Evolutionary conservation across 495 filamentous ascomycete species (phyloP).

Genomic region (Saxophila tyrrhenica): DNA sequence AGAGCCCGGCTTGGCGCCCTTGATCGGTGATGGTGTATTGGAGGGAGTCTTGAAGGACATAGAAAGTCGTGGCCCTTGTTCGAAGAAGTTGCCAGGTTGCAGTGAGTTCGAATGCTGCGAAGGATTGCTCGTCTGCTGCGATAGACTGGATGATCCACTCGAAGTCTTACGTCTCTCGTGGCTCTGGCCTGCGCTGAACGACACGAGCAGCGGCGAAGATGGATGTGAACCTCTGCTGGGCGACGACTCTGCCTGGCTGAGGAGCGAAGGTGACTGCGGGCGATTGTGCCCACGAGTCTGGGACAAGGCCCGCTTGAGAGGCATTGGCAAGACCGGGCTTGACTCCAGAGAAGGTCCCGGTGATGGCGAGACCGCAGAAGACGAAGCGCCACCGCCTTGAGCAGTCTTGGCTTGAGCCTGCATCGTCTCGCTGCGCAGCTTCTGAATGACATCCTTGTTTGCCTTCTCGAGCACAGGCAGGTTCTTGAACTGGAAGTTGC

Average conservation of each 20-base stretch:
- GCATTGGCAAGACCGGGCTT: slow-evolving; percentile 69
- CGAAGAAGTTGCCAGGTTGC: slow-evolving; percentile 64
- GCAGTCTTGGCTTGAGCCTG: slow-evolving; percentile 30
- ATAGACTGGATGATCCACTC: slow-evolving; percentile 73
- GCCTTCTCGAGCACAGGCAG: slow-evolving; percentile 92
- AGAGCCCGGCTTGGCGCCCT: slow-evolving; percentile 43
- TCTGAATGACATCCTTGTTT: slow-evolving; percentile 97
- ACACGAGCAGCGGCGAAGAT: slow-evolving; percentile 84
- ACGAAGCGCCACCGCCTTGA: slow-evolving; percentile 2
- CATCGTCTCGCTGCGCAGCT: slow-evolving; percentile 70
- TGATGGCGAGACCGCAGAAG: slow-evolving; percentile 32
- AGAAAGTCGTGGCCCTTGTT: slow-evolving; percentile 47
- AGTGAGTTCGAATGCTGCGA: slow-evolving; percentile 36
- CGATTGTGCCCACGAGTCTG: slow-evolving; percentile 62
- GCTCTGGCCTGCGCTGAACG: slow-evolving; percentile 74
- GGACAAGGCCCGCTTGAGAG: slow-evolving; percentile 74
- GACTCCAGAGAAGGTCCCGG: slow-evolving; percentile 63
- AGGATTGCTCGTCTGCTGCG: slow-evolving; percentile 55
- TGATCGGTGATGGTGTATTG: slow-evolving; percentile 66
- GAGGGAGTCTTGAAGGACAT: slow-evolving; percentile 51
- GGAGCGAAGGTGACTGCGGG: slow-evolving; percentile 71
- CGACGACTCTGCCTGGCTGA: slow-evolving; percentile 71
- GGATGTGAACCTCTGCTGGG: slow-evolving; percentile 83
- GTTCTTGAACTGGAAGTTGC: slow-evolving; percentile 94
- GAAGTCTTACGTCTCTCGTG: slow-evolving; percentile 68